Percentiles rank a stretch among this genome's conserved stretches.
Evolutionary conservation across 768 basidiomycete genomes (phyloP).

Genomic region (Cystobasidium tubakii): DNA sequence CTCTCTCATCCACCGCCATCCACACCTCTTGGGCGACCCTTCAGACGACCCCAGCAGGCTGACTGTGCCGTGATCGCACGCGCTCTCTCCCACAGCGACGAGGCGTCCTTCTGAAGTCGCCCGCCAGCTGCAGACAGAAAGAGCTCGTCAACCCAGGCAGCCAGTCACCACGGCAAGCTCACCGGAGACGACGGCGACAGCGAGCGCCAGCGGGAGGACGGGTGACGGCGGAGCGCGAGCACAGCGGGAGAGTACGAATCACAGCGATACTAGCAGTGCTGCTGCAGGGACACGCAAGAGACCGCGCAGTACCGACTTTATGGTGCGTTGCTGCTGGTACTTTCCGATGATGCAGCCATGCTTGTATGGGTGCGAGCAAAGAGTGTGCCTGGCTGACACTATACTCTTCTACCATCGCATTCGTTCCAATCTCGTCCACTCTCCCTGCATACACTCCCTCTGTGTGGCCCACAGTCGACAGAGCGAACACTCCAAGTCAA

Average conservation of each 20-base stretch:
- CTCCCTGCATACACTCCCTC: no score
- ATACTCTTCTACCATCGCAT: not conserved
- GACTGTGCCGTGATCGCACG: no score
- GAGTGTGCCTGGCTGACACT: not conserved
- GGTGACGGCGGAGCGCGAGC: not conserved
- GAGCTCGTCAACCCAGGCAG: no score
- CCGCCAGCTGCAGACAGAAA: no score
- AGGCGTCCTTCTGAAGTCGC: no score
- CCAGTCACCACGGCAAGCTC: constrained; percentile 4
- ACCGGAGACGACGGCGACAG: not conserved
- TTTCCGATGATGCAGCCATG: not conserved
- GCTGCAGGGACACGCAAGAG: not conserved
- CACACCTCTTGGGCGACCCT: no score
- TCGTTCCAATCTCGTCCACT: not conserved
- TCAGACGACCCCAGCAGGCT: no score
- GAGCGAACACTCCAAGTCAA: constrained; percentile 4
- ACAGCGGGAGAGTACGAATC: no score
- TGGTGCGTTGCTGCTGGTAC: not conserved
- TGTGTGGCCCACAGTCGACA: constrained; percentile 1
- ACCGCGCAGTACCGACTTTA: constrained; percentile 16
- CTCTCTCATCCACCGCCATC: no score
- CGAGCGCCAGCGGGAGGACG: not conserved
- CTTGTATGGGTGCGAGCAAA: no score
- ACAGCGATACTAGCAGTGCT: no score
- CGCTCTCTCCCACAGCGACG: no score